These are phyloP conservation scores for Cruciata laevipes DNA, from an alignment of 257 asterid genomes.

Conservation along the genomic window DNA sequence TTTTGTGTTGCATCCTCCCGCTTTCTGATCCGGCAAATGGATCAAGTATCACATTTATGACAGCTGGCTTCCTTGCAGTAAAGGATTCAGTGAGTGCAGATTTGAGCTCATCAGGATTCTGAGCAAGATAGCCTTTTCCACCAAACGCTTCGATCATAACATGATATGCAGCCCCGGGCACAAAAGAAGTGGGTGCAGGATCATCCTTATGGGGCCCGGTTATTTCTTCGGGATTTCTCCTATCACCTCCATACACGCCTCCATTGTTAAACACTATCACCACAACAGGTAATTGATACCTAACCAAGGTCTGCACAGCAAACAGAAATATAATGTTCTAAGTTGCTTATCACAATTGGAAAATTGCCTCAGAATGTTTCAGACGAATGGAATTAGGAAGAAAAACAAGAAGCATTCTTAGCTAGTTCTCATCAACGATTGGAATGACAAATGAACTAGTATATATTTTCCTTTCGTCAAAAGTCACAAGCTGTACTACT, in stretches of 20 bases:
- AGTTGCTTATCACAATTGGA: neutral
- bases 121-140: neutral
- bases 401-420: neutral
- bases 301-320: conserved; percentile 1
- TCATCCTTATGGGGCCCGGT: conserved; percentile 5
- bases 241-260: conserved; percentile 7
- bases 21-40: neutral
- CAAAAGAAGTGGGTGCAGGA: conserved; percentile 2
- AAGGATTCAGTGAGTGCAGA: conserved; percentile 2
- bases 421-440: neutral
- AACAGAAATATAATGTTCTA: neutral
- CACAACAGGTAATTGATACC: neutral
- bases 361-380: neutral
- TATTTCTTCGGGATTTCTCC: conserved; percentile 1
- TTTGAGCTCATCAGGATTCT: neutral
- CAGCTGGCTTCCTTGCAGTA: neutral
- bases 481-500: neutral
- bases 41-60: conserved; percentile 2
- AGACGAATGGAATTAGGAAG: neutral
- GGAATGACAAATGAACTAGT: too few species aligned
- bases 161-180: neutral
- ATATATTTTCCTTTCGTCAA: neutral
- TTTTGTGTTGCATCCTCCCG: conserved; percentile 6
- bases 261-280: neutral
- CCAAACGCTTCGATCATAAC: neutral